Conservation (phyloP, 2,329 filamentous ascomycete species). For the Gremmenia infestans region DNA sequence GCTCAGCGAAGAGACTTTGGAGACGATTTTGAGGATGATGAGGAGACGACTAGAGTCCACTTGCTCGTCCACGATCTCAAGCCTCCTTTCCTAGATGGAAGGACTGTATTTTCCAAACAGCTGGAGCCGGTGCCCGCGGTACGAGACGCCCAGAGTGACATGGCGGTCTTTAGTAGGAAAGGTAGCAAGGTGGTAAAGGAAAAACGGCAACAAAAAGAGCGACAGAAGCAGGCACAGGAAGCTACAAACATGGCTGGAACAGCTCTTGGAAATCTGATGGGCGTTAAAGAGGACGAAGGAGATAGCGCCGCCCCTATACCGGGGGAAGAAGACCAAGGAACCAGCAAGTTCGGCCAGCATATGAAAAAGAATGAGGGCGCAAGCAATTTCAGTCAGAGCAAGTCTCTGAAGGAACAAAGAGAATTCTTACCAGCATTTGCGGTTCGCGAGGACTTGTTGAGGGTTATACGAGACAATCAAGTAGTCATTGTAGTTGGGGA, state of each 20-base stretch:
- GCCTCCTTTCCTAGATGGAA: slow-evolving; percentile 90
- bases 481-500: slow-evolving; percentile 96
- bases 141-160: slow-evolving; percentile 90
- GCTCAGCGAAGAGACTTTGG: slow-evolving; percentile 82
- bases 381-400: slow-evolving; percentile 89
- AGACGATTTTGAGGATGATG: slow-evolving; percentile 81
- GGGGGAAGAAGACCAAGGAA: slow-evolving; percentile 57
- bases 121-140: slow-evolving; percentile 91
- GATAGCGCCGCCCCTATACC: slow-evolving; percentile 80
- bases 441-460: slow-evolving; percentile 84
- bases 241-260: slow-evolving; percentile 92
- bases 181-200: slow-evolving; percentile 92
- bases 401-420: slow-evolving; percentile 83
- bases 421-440: slow-evolving; percentile 95
- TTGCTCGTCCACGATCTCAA: slow-evolving; percentile 88
- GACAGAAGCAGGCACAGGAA: slow-evolving; percentile 90
- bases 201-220: slow-evolving; percentile 83
- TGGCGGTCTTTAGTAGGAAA: slow-evolving; percentile 96
- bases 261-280: slow-evolving; percentile 89
- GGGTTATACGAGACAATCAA: slow-evolving; percentile 93
- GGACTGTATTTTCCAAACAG: slow-evolving; percentile 96
- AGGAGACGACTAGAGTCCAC: slow-evolving; percentile 85
- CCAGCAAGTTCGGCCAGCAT: slow-evolving; percentile 82
- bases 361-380: slow-evolving; percentile 83
- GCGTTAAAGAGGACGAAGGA: slow-evolving; percentile 86